Conservation (phyloP, 257 asterid genomes). For the Scutellaria barbata region DNA sequence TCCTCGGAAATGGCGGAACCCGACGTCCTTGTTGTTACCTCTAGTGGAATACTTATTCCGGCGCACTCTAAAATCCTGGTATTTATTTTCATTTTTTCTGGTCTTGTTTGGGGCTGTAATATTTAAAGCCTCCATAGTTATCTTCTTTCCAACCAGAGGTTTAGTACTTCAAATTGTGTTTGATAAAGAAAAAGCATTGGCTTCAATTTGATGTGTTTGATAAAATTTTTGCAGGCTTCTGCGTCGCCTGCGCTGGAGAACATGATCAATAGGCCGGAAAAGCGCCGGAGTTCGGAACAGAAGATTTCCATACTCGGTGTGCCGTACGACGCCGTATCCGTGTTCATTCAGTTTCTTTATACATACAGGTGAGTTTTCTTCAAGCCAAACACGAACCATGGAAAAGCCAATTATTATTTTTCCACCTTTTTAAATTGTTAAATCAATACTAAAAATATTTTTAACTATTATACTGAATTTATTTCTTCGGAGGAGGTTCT, state of each 20-base stretch:
- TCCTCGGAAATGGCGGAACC: constrained; percentile 43
- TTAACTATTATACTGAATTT: not conserved
- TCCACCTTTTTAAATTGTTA: not conserved
- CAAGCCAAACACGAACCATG: constrained; percentile 29
- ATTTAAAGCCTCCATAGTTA: not conserved
- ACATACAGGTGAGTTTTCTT: constrained; percentile 57
- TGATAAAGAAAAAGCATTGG: too few species aligned
- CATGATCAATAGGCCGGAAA: constrained; percentile 58
- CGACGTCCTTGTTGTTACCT: constrained; percentile 59
- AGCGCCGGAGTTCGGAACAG: constrained; percentile 56
- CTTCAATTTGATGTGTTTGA: not conserved
- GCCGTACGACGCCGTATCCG: constrained; percentile 75
- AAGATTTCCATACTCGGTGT: constrained; percentile 71
- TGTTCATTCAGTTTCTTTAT: constrained; percentile 62
- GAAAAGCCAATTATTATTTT: constrained; percentile 12
- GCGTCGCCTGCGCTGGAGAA: constrained; percentile 78
- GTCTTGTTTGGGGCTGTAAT: not conserved
- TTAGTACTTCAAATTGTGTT: too few species aligned
- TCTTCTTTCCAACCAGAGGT: not conserved
- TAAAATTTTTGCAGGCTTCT: constrained; percentile 51
- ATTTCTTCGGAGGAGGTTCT: not conserved
- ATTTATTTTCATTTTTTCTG: not conserved
- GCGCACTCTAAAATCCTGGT: constrained; percentile 69
- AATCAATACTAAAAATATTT: too few species aligned
- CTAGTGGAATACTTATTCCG: constrained; percentile 59